Evolutionary conservation across 495 filamentous ascomycete species (phyloP).

Genomic region (Pseudevernia furfuracea): DNA sequence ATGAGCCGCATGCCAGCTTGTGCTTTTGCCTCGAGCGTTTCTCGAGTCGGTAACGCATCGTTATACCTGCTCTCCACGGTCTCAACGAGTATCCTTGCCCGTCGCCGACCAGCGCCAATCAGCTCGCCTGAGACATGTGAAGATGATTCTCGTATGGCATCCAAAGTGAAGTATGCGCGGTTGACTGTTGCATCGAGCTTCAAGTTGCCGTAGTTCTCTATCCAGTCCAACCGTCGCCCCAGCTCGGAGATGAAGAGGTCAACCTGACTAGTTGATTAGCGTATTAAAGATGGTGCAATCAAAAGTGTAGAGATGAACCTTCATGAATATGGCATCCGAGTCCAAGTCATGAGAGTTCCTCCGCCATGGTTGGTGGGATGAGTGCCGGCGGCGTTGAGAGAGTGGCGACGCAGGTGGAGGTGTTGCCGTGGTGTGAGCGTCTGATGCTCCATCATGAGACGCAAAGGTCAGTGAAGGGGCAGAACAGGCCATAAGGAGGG

Average conservation of each 20-base stretch:
- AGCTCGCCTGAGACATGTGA: constrained; percentile 85
- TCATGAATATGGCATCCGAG: constrained; percentile 59
- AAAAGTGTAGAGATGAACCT: constrained; percentile 34
- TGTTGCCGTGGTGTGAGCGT: constrained; percentile 6
- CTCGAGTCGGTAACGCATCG: constrained; percentile 75
- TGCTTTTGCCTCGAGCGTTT: constrained; percentile 84
- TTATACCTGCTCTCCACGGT: constrained; percentile 88
- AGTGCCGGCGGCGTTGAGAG: constrained; percentile 50
- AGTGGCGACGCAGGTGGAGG: not conserved
- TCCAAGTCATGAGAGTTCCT: constrained; percentile 58
- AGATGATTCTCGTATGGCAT: constrained; percentile 80
- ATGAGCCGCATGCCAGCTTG: constrained; percentile 78
- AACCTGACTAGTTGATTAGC: constrained; percentile 43
- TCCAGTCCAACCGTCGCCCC: constrained; percentile 74
- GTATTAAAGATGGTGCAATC: not conserved
- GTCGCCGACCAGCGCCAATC: constrained; percentile 75
- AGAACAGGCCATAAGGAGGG: constrained; percentile 39
- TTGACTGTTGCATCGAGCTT: constrained; percentile 75
- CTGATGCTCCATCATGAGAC: constrained; percentile 31
- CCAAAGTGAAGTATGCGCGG: constrained; percentile 73
- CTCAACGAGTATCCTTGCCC: constrained; percentile 84
- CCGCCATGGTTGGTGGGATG: constrained; percentile 51
- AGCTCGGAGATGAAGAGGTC: constrained; percentile 87
- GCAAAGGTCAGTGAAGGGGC: constrained; percentile 42
- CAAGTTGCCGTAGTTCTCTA: constrained; percentile 79